Conservation (phyloP, 2,329 filamentous ascomycete genomes). For the Aspergillus unguis region DNA sequence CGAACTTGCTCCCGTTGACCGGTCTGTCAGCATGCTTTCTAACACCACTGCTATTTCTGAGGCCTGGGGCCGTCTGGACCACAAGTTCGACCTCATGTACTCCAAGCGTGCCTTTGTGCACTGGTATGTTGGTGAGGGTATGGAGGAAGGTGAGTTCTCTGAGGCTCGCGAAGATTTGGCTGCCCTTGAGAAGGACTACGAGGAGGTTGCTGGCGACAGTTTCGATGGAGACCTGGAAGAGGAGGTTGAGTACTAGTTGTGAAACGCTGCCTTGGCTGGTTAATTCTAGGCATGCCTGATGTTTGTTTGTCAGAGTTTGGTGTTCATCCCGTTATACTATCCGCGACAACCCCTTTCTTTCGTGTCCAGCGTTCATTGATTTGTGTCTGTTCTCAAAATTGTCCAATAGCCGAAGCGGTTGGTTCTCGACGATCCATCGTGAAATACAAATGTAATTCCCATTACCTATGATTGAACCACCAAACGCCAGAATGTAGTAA, state of each 20-base stretch:
- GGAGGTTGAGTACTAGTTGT: slow-evolving; percentile 33
- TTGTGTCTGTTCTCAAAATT: slow-evolving; percentile 2
- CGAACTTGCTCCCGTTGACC: slow-evolving; percentile 54
- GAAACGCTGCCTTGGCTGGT: slow-evolving; percentile 10
- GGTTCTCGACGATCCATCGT: slow-evolving; percentile 3
- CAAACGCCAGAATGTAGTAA: background rate
- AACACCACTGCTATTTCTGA: slow-evolving; percentile 67
- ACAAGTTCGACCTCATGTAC: slow-evolving; percentile 70
- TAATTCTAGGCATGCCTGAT: slow-evolving; percentile 19
- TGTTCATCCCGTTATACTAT: slow-evolving; percentile 15
- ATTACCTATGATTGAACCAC: background rate
- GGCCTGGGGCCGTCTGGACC: slow-evolving; percentile 62
- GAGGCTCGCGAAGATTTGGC: slow-evolving; percentile 84
- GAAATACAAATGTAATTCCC: slow-evolving; percentile 9
- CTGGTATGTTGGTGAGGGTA: slow-evolving; percentile 80
- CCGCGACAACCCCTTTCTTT: slow-evolving; percentile 26
- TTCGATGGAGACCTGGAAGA: slow-evolving; percentile 60
- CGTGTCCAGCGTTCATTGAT: slow-evolving; percentile 20
- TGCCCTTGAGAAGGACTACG: slow-evolving; percentile 81
- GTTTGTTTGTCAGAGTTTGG: slow-evolving; percentile 13
- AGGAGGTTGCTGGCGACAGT: slow-evolving; percentile 73
- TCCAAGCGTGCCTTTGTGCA: slow-evolving; percentile 68
- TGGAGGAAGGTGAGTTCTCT: slow-evolving; percentile 89
- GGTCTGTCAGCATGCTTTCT: slow-evolving; percentile 60
- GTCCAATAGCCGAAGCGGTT: slow-evolving; percentile 8